phyloP scores from a whole-genome alignment of 148 eudicot species.

The Spergularia marina region DNA sequence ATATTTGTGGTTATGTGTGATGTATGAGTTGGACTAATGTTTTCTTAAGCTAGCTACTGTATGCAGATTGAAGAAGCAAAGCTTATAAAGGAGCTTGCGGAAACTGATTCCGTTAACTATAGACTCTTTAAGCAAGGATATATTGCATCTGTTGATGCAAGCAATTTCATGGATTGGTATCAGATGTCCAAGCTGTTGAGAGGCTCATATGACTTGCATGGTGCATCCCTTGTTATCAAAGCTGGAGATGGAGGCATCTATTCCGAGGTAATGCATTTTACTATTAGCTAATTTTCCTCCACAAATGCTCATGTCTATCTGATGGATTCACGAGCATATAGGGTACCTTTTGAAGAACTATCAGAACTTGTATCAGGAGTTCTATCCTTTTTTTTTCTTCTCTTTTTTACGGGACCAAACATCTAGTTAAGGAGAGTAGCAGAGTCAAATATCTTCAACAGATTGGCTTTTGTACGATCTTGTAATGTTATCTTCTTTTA shows the following conservation, averaged over 20 bases:
- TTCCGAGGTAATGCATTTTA: conserved; percentile 50
- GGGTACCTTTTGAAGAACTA: background rate
- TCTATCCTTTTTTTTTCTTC: too few relatives aligned
- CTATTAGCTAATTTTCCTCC: background rate
- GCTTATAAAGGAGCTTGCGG: conserved; percentile 74
- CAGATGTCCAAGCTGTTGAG: conserved; percentile 79
- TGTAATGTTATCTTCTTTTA: background rate
- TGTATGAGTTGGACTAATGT: background rate
- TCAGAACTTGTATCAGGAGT: too few relatives aligned
- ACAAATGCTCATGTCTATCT: background rate
- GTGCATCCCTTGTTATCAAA: conserved; percentile 69
- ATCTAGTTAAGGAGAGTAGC: too few relatives aligned
- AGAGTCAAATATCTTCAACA: too few relatives aligned
- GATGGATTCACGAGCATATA: background rate
- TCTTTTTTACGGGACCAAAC: too few relatives aligned
- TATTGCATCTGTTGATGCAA: conserved; percentile 56
- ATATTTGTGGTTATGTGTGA: background rate
- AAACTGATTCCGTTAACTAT: conserved; percentile 59
- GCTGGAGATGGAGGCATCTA: conserved; percentile 49
- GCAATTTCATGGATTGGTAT: conserved; percentile 72
- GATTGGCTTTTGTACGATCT: background rate
- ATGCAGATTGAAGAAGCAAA: conserved; percentile 88
- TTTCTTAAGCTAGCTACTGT: conserved; percentile 20
- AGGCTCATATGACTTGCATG: conserved; percentile 74
- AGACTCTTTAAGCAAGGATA: conserved; percentile 78